These are phyloP conservation scores for Fusarium concolor DNA, from an alignment of 2,329 filamentous ascomycete genomes.

Conservation along the genomic window DNA sequence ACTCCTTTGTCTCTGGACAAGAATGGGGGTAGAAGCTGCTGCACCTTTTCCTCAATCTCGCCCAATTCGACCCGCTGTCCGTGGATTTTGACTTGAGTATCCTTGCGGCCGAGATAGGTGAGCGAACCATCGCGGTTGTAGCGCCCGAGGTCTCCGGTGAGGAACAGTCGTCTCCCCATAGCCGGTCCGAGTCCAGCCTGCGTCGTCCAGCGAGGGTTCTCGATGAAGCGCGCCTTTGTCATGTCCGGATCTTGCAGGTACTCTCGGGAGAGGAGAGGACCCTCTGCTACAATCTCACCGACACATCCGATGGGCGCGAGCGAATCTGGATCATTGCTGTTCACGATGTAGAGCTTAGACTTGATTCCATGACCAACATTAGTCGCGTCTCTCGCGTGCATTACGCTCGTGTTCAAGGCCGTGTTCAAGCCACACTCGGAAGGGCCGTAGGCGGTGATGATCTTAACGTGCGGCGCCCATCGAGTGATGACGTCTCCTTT, in stretches of 20 bases:
- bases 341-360: conserved; percentile 9
- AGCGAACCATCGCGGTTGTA: not conserved
- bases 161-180: conserved; percentile 8
- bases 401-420: conserved; percentile 4
- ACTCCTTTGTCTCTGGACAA: conserved; percentile 11
- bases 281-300: conserved; percentile 12
- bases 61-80: not conserved
- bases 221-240: conserved; percentile 6
- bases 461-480: conserved; percentile 8
- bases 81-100: not conserved
- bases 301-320: conserved; percentile 11
- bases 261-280: conserved; percentile 6
- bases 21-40: conserved; percentile 12
- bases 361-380: conserved; percentile 8
- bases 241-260: conserved; percentile 10
- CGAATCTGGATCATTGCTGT: conserved; percentile 10
- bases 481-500: conserved; percentile 5
- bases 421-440: conserved; percentile 8
- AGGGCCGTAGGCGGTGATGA: conserved; percentile 5
- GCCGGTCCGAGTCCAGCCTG: conserved; percentile 7
- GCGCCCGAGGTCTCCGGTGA: not conserved
- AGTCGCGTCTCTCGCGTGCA: conserved; percentile 6
- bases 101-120: not conserved
- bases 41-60: conserved; percentile 4
- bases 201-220: conserved; percentile 6